Percentiles rank a stretch among this genome's conserved stretches.
Evolutionary conservation across 345 rosid genomes (phyloP).

Genomic region (Lepidium africanum): DNA sequence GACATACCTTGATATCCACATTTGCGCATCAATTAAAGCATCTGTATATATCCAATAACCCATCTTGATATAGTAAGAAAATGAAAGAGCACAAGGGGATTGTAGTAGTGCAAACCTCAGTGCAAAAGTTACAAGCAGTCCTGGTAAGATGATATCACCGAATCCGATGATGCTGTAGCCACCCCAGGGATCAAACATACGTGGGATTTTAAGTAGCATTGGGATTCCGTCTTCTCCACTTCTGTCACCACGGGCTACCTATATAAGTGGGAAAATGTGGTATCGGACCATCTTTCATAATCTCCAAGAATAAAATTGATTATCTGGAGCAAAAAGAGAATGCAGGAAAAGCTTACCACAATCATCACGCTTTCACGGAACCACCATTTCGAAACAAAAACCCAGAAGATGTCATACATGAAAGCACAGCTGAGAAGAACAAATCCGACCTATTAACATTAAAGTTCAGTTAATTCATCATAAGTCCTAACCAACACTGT

Average conservation of each 20-base stretch:
- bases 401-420: constrained; percentile 98
- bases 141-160: constrained; percentile 96
- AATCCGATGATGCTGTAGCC: constrained; percentile 97
- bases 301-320: constrained; percentile 2
- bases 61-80: neutral
- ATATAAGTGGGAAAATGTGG: constrained; percentile 8
- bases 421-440: constrained; percentile 94
- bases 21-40: neutral
- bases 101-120: constrained; percentile 46
- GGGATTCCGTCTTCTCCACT: constrained; percentile 97
- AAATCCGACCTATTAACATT: constrained; percentile 73
- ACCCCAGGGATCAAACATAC: constrained; percentile 99
- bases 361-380: constrained; percentile 99
- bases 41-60: neutral
- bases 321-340: neutral
- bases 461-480: neutral
- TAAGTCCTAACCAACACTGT: neutral
- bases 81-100: neutral
- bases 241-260: constrained; percentile 98
- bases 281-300: neutral
- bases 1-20: neutral
- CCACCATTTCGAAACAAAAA: constrained; percentile 90
- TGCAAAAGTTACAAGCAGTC: constrained; percentile 84
- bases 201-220: constrained; percentile 89
- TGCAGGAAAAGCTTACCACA: constrained; percentile 50